Conservation (phyloP, 164 flowering plant species). For the Nelumbo lutea region DNA sequence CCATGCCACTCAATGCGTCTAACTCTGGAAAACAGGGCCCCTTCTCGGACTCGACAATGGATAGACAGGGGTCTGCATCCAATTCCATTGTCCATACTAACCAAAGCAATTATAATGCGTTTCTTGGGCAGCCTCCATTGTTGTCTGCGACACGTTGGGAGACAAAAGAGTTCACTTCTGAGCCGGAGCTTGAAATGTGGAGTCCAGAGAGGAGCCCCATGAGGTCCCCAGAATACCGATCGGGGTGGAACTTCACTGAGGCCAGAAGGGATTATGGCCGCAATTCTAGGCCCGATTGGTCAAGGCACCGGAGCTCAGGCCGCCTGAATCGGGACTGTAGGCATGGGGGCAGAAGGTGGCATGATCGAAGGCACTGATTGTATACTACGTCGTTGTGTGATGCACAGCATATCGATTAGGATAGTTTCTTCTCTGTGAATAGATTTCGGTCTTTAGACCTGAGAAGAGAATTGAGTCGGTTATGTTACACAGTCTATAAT, state of each 20-base stretch:
- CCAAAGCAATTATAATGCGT: slow-evolving; percentile 25
- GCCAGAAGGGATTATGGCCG: slow-evolving; percentile 21
- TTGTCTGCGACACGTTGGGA: slow-evolving; percentile 23
- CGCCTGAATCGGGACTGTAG: slow-evolving; percentile 21
- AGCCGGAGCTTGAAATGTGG: slow-evolving; percentile 48
- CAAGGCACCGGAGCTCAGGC: slow-evolving; percentile 31
- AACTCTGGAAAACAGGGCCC: slow-evolving; percentile 16
- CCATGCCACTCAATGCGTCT: slow-evolving; percentile 12
- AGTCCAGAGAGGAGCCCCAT: slow-evolving; percentile 51
- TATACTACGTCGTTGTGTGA: neutral
- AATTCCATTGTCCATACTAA: slow-evolving; percentile 19
- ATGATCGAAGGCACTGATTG: slow-evolving; percentile 13
- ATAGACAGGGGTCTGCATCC: slow-evolving; percentile 22
- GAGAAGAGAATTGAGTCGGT: too few relatives aligned
- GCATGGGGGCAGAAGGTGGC: slow-evolving; percentile 37
- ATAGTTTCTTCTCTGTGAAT: too few relatives aligned
- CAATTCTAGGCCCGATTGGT: slow-evolving; percentile 29
- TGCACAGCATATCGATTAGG: too few relatives aligned
- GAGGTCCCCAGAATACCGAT: slow-evolving; percentile 21
- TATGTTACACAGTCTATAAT: too few relatives aligned
- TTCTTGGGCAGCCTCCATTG: slow-evolving; percentile 11
- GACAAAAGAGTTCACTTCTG: slow-evolving; percentile 27
- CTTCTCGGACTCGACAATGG: slow-evolving; percentile 22
- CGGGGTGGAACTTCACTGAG: slow-evolving; percentile 21
- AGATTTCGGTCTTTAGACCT: too few relatives aligned